Evolutionary conservation across 148 eudicot genomes (phyloP).

Genomic region (Talinum fruticosum): DNA sequence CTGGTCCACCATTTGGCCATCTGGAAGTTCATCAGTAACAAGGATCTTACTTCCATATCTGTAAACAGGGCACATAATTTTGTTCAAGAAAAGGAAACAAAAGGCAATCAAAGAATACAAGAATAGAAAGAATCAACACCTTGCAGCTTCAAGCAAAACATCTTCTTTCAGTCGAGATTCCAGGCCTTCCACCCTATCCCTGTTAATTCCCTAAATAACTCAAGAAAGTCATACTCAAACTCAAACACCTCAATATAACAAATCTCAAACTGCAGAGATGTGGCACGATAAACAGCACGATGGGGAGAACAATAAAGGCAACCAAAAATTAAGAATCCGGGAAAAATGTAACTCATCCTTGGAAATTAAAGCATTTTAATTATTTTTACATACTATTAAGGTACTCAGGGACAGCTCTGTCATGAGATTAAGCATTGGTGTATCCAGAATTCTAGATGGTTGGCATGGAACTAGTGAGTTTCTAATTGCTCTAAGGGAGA

Average conservation of each 20-base stretch:
- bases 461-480: too few relatives aligned
- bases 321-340: not conserved
- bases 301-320: not conserved
- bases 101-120: constrained; percentile 1
- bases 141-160: constrained; percentile 80
- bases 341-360: not conserved
- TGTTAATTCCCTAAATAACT: constrained; percentile 85
- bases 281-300: not conserved
- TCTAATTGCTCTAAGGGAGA: too few relatives aligned
- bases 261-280: constrained; percentile 10
- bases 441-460: not conserved
- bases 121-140: constrained; percentile 39
- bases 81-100: not conserved
- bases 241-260: constrained; percentile 26
- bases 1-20: constrained; percentile 99
- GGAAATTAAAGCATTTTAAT: not conserved
- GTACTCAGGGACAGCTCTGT: too few relatives aligned
- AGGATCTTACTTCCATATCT: constrained; percentile 91
- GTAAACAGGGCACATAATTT: constrained; percentile 25
- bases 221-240: constrained; percentile 29
- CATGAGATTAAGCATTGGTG: too few relatives aligned
- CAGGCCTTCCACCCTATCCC: constrained; percentile 94
- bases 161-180: constrained; percentile 92
- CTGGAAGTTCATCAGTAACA: constrained; percentile 96
- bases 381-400: not conserved